Evolutionary conservation across 352 stramenopile species (phyloP).

Genomic region (Phytophthora pistaciae): DNA sequence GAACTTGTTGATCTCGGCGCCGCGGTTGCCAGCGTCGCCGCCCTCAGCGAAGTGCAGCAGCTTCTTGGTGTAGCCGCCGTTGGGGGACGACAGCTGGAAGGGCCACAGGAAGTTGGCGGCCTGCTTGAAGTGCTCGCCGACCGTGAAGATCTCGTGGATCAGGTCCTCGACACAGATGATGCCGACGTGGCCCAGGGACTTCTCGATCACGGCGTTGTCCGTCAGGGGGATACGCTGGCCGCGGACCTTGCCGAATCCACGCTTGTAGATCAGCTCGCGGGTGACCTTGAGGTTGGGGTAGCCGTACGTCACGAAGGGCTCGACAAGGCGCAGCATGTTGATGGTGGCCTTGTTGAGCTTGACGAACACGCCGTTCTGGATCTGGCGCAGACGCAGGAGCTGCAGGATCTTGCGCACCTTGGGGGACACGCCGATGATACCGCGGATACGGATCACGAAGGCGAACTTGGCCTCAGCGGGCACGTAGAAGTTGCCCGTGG

Average conservation of each 20-base stretch:
- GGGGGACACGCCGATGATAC: conserved; percentile 96
- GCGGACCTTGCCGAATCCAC: conserved; percentile 99
- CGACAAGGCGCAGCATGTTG: conserved; percentile 99
- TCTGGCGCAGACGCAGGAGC: conserved; percentile 99
- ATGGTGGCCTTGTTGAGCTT: conserved; percentile 99
- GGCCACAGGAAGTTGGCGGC: conserved; percentile 99
- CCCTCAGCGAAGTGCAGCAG: conserved; percentile 95
- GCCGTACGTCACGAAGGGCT: conserved; percentile 99
- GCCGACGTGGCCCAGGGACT: conserved; percentile 94
- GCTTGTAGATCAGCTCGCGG: conserved; percentile 99
- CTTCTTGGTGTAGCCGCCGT: conserved; percentile 96
- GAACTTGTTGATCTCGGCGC: conserved; percentile 95
- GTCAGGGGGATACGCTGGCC: conserved; percentile 98
- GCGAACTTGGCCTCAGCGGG: conserved; percentile 98
- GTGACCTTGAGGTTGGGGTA: conserved; percentile 98
- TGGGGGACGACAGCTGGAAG: conserved; percentile 99
- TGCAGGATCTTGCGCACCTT: conserved; percentile 99
- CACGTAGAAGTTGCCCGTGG: conserved; percentile 97
- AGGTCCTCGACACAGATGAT: conserved; percentile 99
- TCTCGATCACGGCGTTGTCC: conserved; percentile 98
- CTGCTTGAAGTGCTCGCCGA: conserved; percentile 99
- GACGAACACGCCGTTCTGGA: conserved; percentile 99
- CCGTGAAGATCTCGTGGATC: conserved; percentile 99
- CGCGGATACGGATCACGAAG: conserved; percentile 98
- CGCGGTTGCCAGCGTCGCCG: conserved; percentile 94